Conservation (phyloP, 2,329 filamentous ascomycete species). For the Penicillium sp. region DNA sequence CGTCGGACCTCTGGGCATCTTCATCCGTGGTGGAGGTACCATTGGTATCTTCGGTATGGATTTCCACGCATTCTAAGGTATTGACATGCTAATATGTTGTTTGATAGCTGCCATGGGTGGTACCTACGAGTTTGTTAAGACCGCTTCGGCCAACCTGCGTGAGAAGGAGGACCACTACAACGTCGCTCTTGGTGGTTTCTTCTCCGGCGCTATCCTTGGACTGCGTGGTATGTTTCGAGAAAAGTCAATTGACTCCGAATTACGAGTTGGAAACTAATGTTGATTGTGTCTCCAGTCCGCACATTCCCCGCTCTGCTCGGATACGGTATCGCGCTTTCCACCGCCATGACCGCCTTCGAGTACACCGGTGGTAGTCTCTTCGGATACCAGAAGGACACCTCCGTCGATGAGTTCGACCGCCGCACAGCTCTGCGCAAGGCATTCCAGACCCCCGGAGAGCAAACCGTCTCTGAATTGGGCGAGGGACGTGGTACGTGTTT, state of each 20-base stretch:
- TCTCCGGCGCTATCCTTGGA: slow-evolving; percentile 71
- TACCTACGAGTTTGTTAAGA: slow-evolving; percentile 75
- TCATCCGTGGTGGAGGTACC: slow-evolving; percentile 75
- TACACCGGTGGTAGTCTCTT: slow-evolving; percentile 66
- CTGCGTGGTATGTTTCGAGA: slow-evolving; percentile 61
- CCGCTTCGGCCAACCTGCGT: slow-evolving; percentile 79
- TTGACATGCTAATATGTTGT: slow-evolving; percentile 9
- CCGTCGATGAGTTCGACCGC: slow-evolving; percentile 72
- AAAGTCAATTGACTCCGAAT: neutral
- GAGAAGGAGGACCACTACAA: slow-evolving; percentile 81
- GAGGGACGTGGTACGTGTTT: slow-evolving; percentile 75
- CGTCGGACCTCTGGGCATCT: slow-evolving; percentile 75
- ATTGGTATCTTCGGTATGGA: slow-evolving; percentile 67
- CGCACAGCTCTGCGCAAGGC: slow-evolving; percentile 74
- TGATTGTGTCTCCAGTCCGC: slow-evolving; percentile 48
- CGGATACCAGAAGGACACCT: slow-evolving; percentile 55
- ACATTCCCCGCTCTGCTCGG: slow-evolving; percentile 71
- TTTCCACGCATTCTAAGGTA: slow-evolving; percentile 8
- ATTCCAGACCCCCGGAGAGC: slow-evolving; percentile 71
- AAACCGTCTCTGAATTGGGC: slow-evolving; percentile 78
- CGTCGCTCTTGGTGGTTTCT: slow-evolving; percentile 72
- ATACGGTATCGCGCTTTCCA: slow-evolving; percentile 61
- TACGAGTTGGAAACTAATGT: slow-evolving; percentile 16
- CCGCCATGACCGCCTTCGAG: slow-evolving; percentile 64
- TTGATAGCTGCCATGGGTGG: slow-evolving; percentile 68